Percentiles rank a stretch among this genome's conserved stretches.
Conservation (phyloP, 1,139 yeast species). For the Casaregolazyma suthepensis region DNA sequence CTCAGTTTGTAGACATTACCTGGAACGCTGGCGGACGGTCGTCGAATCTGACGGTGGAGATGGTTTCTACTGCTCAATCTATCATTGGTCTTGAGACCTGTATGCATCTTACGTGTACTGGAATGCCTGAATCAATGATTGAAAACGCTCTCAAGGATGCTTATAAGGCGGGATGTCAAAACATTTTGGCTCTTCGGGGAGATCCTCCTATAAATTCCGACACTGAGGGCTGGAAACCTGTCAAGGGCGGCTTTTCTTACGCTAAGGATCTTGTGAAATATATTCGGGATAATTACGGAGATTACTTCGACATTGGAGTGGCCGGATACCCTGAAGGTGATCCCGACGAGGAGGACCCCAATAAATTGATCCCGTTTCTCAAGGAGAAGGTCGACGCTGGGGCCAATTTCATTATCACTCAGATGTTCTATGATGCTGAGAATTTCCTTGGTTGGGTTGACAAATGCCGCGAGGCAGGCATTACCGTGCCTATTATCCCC, state of each 20-base stretch:
- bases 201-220: slow-evolving; percentile 74
- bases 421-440: slow-evolving; percentile 87
- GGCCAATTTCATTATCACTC: slow-evolving; percentile 88
- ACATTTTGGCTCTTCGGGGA: slow-evolving; percentile 89
- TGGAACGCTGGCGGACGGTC: slow-evolving; percentile 98
- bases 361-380: slow-evolving; percentile 53
- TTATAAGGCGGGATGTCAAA: slow-evolving; percentile 87
- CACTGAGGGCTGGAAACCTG: slow-evolving; percentile 48
- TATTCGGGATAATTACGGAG: slow-evolving; percentile 63
- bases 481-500: slow-evolving; percentile 83
- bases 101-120: slow-evolving; percentile 96
- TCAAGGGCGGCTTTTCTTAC: slow-evolving; percentile 63
- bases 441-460: slow-evolving; percentile 78
- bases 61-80: slow-evolving; percentile 86
- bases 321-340: slow-evolving; percentile 99
- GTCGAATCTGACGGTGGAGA: slow-evolving; percentile 75
- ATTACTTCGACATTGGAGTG: slow-evolving; percentile 80
- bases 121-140: slow-evolving; percentile 77
- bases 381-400: slow-evolving; percentile 91
- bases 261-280: slow-evolving; percentile 79
- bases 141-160: slow-evolving; percentile 85
- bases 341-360: slow-evolving; percentile 70
- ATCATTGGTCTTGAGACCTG: slow-evolving; percentile 95
- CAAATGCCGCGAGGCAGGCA: slow-evolving; percentile 64
- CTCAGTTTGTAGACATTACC: slow-evolving; percentile 89